A percentile compares a stretch with the other conserved stretches of the same genome.
Conservation (phyloP, 192 early-diverging fungal species). For the Phlyctochytrium planicorne region DNA sequence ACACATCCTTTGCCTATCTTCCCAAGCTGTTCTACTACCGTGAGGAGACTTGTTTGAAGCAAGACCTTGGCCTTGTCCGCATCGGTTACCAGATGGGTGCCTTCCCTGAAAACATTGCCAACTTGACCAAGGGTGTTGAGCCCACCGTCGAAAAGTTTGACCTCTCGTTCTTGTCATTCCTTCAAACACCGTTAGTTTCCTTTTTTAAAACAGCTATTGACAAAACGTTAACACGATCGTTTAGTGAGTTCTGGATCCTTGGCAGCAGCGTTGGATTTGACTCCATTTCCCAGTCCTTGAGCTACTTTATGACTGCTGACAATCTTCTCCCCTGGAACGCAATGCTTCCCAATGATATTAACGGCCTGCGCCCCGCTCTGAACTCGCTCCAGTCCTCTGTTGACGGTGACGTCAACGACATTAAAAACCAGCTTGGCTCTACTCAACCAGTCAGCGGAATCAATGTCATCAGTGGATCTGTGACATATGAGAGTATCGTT, state of each 20-base stretch:
- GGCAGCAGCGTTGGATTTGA: not conserved
- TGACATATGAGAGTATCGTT: not conserved
- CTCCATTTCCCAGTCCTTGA: not conserved
- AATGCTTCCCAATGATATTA: not conserved
- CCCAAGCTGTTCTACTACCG: conserved; percentile 3
- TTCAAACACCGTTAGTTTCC: not conserved
- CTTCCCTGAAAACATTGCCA: not conserved
- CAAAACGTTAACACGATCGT: not conserved
- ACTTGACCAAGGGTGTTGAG: not conserved
- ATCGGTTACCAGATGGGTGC: conserved; percentile 1
- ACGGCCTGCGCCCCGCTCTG: not conserved
- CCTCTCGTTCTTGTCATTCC: not conserved
- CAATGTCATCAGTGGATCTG: not conserved
- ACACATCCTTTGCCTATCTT: not conserved
- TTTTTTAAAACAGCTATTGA: no score
- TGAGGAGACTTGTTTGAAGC: not conserved
- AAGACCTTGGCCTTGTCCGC: not conserved
- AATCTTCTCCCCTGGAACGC: not conserved
- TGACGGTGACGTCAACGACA: not conserved
- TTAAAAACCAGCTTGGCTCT: not conserved
- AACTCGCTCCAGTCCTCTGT: not conserved
- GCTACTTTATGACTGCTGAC: not conserved
- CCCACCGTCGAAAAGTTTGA: not conserved
- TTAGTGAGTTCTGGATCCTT: not conserved
- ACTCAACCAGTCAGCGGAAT: not conserved